Conservation (phyloP, 1,284 basidiomycete genomes). For the Hemileia vastatrix region DNA sequence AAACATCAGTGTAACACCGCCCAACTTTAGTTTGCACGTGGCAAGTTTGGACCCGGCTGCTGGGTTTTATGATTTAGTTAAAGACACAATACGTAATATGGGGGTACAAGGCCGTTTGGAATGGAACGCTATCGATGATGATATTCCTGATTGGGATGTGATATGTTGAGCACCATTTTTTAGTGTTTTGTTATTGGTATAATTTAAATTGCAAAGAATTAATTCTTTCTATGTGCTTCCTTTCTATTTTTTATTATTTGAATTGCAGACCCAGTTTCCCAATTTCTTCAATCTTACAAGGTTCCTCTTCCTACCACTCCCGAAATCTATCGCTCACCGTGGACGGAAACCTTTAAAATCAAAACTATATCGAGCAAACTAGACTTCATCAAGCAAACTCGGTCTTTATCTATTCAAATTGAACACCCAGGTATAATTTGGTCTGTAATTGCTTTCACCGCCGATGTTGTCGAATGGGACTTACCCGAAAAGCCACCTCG, state of each 20-base stretch:
- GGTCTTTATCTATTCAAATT: conserved; percentile 62
- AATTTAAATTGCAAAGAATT: background rate
- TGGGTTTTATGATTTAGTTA: conserved; percentile 57
- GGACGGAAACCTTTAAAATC: conserved; percentile 54
- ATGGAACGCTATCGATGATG: conserved; percentile 40
- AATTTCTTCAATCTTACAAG: conserved; percentile 71
- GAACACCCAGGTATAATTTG: conserved; percentile 78
- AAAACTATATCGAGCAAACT: conserved; percentile 55
- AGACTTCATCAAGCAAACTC: conserved; percentile 55
- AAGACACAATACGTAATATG: conserved; percentile 57
- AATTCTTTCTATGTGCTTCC: conserved; percentile 40
- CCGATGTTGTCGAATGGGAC: conserved; percentile 76
- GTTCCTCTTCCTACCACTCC: conserved; percentile 54
- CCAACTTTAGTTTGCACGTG: conserved; percentile 67
- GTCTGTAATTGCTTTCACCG: conserved; percentile 86
- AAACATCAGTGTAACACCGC: conserved; percentile 59
- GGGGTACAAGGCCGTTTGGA: conserved; percentile 45
- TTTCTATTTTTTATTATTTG: too few species aligned
- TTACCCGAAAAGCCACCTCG: conserved; percentile 53
- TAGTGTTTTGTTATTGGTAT: conserved; percentile 31
- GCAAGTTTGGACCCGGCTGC: conserved; percentile 76
- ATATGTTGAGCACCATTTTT: conserved; percentile 74
- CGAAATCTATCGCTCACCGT: conserved; percentile 53
- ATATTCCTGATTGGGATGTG: conserved; percentile 63
- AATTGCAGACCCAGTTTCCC: conserved; percentile 32